These are phyloP conservation scores for Dendrobium catenatum DNA, from an alignment of 106 monocot species.

Conservation along the genomic window DNA sequence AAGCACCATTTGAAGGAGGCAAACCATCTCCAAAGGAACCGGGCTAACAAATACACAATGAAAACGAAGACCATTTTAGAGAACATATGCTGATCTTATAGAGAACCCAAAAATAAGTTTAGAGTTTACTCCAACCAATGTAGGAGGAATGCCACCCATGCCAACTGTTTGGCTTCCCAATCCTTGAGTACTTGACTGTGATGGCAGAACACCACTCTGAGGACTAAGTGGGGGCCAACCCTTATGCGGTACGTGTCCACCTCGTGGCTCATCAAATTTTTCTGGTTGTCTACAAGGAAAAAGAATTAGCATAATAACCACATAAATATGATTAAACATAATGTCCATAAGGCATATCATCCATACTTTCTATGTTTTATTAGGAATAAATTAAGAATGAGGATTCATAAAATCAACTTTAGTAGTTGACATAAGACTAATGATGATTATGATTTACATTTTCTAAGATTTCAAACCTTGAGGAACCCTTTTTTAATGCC, in stretches of 20 bases:
- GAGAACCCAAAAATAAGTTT: neutral
- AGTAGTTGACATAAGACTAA: neutral
- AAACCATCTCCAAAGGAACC: conserved; percentile 26
- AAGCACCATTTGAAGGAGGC: conserved; percentile 39
- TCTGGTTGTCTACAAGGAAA: conserved; percentile 26
- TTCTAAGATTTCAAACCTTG: neutral
- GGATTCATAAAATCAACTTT: neutral
- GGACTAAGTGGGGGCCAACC: conserved; percentile 56
- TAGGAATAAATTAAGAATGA: neutral
- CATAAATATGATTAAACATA: neutral
- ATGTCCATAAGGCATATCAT: too few relatives aligned
- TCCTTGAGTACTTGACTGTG: conserved; percentile 31
- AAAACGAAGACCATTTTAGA: neutral
- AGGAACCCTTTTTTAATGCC: neutral
- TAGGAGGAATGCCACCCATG: conserved; percentile 26
- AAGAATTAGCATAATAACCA: neutral
- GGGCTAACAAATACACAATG: conserved; percentile 19
- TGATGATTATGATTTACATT: neutral
- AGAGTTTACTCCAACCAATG: conserved; percentile 46
- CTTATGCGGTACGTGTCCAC: conserved; percentile 40
- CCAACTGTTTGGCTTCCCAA: conserved; percentile 33
- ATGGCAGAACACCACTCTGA: conserved; percentile 29
- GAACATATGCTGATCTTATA: neutral
- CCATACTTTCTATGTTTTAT: neutral
- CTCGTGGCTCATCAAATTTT: conserved; percentile 53